Base-by-base conservation (phyloP, 2,329 filamentous ascomycete genomes). In the Sporothrix globosa region DNA sequence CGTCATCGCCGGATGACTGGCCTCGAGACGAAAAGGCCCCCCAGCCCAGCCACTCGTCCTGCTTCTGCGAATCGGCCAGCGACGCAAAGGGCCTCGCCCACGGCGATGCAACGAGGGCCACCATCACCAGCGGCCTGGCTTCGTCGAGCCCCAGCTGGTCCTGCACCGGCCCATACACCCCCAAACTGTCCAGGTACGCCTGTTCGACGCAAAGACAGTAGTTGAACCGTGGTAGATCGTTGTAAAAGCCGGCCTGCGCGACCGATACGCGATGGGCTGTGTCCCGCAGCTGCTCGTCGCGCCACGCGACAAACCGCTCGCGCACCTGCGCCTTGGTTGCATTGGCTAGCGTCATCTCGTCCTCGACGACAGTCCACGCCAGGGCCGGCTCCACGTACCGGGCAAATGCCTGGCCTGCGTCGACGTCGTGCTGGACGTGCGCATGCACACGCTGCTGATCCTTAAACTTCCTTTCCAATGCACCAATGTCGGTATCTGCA, bases 161-260 rank as follows among this genome's bases (percentile, higher is more conserved):
- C 44, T 46, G 11, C 44, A 17, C 13, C 17, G 13, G 0, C 44
- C 13, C 11, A 10, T 54, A 54, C 9, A 3, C 52, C 2, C n/a
- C n/a, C 21, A 54, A 24, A 27, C 21, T 54, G 11, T 54, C 10
- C 4, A 54, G 11, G n/a, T 21, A 54, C 5, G 52, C 52, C 52
- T 54, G 11, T 21, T 54, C 52, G 24, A 54, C 24, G 52, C 21
- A 24, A 13, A 54, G 52, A 27, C 52, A 54, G 10, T 54, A 54
- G 52, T 54, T 54, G 24, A 54, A 54, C n/a, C 52, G 52, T 27
- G 52, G 52, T 21, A 54, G 52, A 10, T 54, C 52, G 24, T 54
- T 54, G 52, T 54, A 54, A 54, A 54, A 24, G 7, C 9, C 11
- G 4, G 21, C 52, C 52, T 54, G 52, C 21, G 52, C 2, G 9